Conservation (phyloP, 2,329 filamentous ascomycete genomes). For the Cercospora sp. region DNA sequence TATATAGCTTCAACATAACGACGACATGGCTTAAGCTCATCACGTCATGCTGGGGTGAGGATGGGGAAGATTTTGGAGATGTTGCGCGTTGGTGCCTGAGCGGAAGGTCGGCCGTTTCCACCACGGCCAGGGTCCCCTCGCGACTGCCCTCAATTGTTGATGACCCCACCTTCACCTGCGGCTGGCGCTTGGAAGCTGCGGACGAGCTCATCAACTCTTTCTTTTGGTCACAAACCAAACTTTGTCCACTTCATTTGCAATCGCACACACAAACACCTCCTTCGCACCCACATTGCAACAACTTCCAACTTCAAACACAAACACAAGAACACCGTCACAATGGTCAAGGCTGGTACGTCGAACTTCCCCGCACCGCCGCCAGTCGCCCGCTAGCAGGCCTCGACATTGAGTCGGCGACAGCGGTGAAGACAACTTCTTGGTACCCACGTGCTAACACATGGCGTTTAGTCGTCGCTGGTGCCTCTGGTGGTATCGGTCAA, state of each 20-base stretch:
- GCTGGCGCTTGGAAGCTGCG: conserved; percentile 8
- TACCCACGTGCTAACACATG: conserved; percentile 11
- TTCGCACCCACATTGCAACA: conserved; percentile 1
- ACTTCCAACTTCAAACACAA: conserved; percentile 4
- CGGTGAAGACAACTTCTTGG: neutral
- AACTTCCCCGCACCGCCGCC: conserved; percentile 15
- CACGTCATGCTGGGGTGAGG: neutral
- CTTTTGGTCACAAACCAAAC: conserved; percentile 1
- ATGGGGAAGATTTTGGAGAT: neutral
- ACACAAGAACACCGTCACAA: conserved; percentile 24
- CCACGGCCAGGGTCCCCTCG: conserved; percentile 1
- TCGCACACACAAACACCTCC: conserved; percentile 6
- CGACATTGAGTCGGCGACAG: neutral
- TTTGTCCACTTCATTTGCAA: conserved; percentile 6
- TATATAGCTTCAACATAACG: conserved; percentile 15
- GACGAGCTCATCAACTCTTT: conserved; percentile 10
- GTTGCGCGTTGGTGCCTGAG: neutral
- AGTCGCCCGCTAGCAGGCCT: neutral
- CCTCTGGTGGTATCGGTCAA: conserved; percentile 98
- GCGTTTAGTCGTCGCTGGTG: conserved; percentile 75
- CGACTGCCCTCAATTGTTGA: conserved; percentile 5
- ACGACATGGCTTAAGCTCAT: conserved; percentile 4
- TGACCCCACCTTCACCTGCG: conserved; percentile 4
- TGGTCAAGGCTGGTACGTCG: conserved; percentile 35
- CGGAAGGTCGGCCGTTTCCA: neutral